These are phyloP conservation scores for Sutorius eximius DNA, from an alignment of 1,284 basidiomycete species.

Conservation along the genomic window DNA sequence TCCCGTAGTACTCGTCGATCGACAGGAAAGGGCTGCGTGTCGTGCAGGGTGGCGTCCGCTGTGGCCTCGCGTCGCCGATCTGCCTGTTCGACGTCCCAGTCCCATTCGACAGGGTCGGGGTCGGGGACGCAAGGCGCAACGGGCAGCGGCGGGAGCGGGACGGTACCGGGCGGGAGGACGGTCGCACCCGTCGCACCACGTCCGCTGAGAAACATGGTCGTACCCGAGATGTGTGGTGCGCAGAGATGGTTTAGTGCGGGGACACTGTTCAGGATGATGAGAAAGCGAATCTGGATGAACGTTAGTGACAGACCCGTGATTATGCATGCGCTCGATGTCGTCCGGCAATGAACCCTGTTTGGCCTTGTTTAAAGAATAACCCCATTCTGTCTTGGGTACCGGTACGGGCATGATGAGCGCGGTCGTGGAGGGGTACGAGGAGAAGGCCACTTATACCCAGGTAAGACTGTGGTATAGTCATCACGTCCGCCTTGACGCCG, in stretches of 20 bases:
- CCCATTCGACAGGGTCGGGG: conserved; percentile 67
- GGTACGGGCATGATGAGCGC: conserved; percentile 21
- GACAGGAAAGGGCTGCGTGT: conserved; percentile 64
- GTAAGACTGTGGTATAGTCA: too few relatives aligned
- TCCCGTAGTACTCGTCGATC: conserved; percentile 71
- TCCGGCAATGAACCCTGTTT: conserved; percentile 26
- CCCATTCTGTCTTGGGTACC: conserved; percentile 12
- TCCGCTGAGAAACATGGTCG: conserved; percentile 13
- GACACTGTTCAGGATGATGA: conserved; percentile 3
- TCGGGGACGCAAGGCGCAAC: conserved; percentile 1
- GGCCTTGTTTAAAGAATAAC: conserved; percentile 25
- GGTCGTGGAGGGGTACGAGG: too few relatives aligned
- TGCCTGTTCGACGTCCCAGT: conserved; percentile 64
- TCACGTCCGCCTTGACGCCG: too few relatives aligned
- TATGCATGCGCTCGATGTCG: conserved; percentile 11
- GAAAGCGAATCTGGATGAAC: conserved; percentile 1
- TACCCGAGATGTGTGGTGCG: conserved; percentile 2
- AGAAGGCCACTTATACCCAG: too few relatives aligned
- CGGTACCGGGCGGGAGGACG: conserved; percentile 22
- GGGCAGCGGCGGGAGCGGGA: conserved; percentile 16
- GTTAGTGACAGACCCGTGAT: conserved; percentile 24
- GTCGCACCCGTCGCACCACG: not conserved
- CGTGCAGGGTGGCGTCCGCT: conserved; percentile 58
- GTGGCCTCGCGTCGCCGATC: conserved; percentile 61
- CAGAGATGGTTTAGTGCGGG: conserved; percentile 2